Conservation (phyloP, 352 stramenopile species). For the Globisporangium nunn region DNA sequence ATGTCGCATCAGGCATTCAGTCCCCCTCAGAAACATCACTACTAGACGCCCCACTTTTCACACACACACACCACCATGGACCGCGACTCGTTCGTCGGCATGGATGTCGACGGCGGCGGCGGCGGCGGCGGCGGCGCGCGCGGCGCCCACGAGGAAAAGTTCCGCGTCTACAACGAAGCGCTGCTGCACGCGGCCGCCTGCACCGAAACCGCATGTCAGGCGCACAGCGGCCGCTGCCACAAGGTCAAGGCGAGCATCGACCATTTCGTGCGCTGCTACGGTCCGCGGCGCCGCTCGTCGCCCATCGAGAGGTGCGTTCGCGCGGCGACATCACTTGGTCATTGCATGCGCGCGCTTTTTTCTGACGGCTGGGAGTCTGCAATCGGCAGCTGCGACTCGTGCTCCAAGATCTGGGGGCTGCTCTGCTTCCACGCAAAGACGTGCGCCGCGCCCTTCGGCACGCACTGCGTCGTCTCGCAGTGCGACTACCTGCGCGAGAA, state of each 20-base stretch:
- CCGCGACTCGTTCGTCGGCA: slow-evolving; percentile 17
- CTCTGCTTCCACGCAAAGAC: slow-evolving; percentile 85
- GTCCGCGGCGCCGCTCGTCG: slow-evolving; percentile 51
- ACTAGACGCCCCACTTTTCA: not conserved
- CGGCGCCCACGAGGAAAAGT: slow-evolving; percentile 70
- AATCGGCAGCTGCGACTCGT: slow-evolving; percentile 59
- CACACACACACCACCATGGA: slow-evolving; percentile 7
- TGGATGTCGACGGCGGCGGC: slow-evolving; percentile 30
- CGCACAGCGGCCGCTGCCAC: slow-evolving; percentile 61
- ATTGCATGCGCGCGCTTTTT: not conserved
- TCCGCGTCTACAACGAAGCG: slow-evolving; percentile 81
- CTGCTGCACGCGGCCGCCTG: slow-evolving; percentile 68
- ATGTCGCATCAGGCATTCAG: not conserved
- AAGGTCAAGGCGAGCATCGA: slow-evolving; percentile 87
- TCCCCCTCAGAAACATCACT: not conserved
- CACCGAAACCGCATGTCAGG: slow-evolving; percentile 43
- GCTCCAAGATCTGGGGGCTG: slow-evolving; percentile 80
- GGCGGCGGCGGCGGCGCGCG: slow-evolving; percentile 8
- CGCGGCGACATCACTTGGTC: no score
- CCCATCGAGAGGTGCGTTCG: slow-evolving; percentile 67
- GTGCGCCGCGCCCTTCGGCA: slow-evolving; percentile 39
- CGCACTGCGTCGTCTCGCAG: slow-evolving; percentile 73
- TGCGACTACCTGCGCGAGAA: slow-evolving; percentile 85
- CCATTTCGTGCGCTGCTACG: slow-evolving; percentile 84
- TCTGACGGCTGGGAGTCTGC: not conserved